These are phyloP conservation scores for Berberis thunbergii DNA, from an alignment of 164 flowering plant species.

Conservation along the genomic window DNA sequence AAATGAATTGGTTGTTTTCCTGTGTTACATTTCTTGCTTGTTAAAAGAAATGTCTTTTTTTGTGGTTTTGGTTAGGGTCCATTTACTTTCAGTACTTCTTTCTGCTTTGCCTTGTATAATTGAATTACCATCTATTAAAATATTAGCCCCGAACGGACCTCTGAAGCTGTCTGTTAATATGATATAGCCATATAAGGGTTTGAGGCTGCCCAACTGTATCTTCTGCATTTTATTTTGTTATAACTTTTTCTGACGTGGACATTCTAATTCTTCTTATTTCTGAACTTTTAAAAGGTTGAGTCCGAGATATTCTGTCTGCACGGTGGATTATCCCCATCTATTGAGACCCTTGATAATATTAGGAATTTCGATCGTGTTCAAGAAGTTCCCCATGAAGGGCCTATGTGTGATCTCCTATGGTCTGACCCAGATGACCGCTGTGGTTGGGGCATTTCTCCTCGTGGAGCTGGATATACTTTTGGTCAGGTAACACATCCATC, in stretches of 20 bases:
- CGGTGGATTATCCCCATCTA: constrained; percentile 93
- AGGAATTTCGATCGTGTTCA: constrained; percentile 92
- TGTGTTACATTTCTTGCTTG: not conserved
- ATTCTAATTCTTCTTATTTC: not conserved
- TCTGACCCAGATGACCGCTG: constrained; percentile 97
- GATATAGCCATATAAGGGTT: too few species aligned
- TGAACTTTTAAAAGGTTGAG: constrained; percentile 54
- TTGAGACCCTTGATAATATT: constrained; percentile 85
- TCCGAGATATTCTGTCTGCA: constrained; percentile 94
- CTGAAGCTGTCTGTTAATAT: too few species aligned
- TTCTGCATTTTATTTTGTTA: too few species aligned
- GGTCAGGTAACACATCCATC: constrained; percentile 46
- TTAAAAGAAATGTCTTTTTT: too few species aligned
- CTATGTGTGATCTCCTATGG: constrained; percentile 96
- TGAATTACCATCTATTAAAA: too few species aligned
- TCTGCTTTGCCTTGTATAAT: too few species aligned
- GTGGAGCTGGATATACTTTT: constrained; percentile 95
- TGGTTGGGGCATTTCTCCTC: constrained; percentile 98
- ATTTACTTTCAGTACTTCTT: too few species aligned
- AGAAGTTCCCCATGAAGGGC: constrained; percentile 96
- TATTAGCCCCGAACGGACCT: too few species aligned
- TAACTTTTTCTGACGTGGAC: not conserved
- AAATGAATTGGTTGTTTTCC: not conserved
- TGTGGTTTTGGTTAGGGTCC: too few species aligned
- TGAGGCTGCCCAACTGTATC: too few species aligned